phyloP scores from a whole-genome alignment of 2,329 filamentous ascomycete genomes.

The Aquanectria penicillioides region DNA sequence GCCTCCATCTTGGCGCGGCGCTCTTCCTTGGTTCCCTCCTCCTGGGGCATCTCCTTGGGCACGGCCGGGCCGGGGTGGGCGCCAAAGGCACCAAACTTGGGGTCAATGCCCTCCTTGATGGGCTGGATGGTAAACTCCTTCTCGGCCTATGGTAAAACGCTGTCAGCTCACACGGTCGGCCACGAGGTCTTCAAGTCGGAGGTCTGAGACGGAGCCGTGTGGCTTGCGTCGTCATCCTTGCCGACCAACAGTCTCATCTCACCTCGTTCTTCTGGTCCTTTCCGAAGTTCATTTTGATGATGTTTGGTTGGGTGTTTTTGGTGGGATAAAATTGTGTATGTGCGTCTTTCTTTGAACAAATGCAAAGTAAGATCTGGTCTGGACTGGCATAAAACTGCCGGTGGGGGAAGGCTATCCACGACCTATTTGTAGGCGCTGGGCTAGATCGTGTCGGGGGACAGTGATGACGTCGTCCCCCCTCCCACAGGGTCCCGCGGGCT shows the following conservation, averaged over 20 bases:
- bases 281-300: slow-evolving; percentile 20
- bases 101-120: slow-evolving; percentile 54
- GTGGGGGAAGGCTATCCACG: slow-evolving; percentile 14
- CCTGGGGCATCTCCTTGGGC: slow-evolving; percentile 61
- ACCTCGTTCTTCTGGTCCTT: slow-evolving; percentile 47
- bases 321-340: background rate
- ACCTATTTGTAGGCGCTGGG: slow-evolving; percentile 38
- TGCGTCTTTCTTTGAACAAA: background rate
- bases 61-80: slow-evolving; percentile 69
- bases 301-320: slow-evolving; percentile 4
- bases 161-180: slow-evolving; percentile 17
- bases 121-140: slow-evolving; percentile 58
- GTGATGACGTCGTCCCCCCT: slow-evolving; percentile 42
- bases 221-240: background rate
- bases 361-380: slow-evolving; percentile 5
- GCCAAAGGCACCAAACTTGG: slow-evolving; percentile 61
- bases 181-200: background rate
- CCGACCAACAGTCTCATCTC: slow-evolving; percentile 16
- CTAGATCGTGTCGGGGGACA: slow-evolving; percentile 19
- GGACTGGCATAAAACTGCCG: slow-evolving; percentile 1
- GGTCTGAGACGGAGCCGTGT: background rate
- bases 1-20: slow-evolving; percentile 71
- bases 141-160: slow-evolving; percentile 45
- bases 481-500: too few relatives aligned
- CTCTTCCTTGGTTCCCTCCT: slow-evolving; percentile 75